A percentile compares a stretch with the other conserved stretches of the same genome.
Evolutionary conservation across 305 asterid genomes (phyloP).

Genomic region (Fraxinus floribunda): DNA sequence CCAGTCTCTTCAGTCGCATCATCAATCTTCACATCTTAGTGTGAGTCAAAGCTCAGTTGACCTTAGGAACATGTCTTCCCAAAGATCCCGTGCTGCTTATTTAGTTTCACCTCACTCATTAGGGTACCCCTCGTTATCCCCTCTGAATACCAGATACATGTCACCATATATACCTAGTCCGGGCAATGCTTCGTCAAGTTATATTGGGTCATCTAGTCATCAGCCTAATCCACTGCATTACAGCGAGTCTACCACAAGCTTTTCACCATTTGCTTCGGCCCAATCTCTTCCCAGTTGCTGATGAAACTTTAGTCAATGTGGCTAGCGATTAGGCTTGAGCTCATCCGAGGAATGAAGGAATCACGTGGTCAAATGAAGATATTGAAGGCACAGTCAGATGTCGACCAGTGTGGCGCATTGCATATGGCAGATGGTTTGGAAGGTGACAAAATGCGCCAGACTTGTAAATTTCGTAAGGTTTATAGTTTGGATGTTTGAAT

Average conservation of each 20-base stretch:
- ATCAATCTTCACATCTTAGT: conserved; percentile 52
- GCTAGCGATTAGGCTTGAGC: conserved; percentile 25
- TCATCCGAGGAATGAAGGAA: background rate
- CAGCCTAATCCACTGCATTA: conserved; percentile 55
- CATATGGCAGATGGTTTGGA: background rate
- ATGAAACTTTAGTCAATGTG: conserved; percentile 6
- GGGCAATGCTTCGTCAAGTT: conserved; percentile 62
- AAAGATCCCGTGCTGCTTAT: conserved; percentile 54
- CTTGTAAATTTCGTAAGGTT: conserved; percentile 33
- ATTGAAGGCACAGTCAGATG: background rate
- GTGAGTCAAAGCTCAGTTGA: conserved; percentile 60
- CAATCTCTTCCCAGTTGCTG: conserved; percentile 84
- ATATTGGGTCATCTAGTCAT: conserved; percentile 69
- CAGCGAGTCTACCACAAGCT: conserved; percentile 80
- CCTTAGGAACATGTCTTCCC: conserved; percentile 67
- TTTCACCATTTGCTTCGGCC: conserved; percentile 81
- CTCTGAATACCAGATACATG: conserved; percentile 74
- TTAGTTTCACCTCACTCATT: conserved; percentile 68
- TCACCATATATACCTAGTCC: conserved; percentile 72
- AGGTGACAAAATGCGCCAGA: conserved; percentile 1
- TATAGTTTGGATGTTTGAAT: conserved; percentile 19
- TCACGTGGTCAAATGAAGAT: background rate
- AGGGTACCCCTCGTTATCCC: conserved; percentile 73
- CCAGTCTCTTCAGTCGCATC: conserved; percentile 41
- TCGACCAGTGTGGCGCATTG: background rate